Evolutionary conservation across 371 early-diverging fungal species (phyloP).

Genomic region (Massospora cicadina): DNA sequence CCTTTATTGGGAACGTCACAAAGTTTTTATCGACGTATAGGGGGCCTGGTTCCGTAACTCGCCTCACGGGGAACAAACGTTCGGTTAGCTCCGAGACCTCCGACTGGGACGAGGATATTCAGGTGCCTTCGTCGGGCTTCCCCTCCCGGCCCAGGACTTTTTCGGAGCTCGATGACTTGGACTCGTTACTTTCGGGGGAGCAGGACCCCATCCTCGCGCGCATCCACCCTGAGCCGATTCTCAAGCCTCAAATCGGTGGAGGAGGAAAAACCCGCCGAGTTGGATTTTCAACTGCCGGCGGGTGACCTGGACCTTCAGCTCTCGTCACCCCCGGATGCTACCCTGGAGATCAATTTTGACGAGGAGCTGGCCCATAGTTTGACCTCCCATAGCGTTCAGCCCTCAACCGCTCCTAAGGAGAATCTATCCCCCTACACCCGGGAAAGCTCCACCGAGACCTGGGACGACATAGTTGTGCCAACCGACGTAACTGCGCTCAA

Average conservation of each 20-base stretch:
- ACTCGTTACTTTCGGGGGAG: conserved; percentile 5
- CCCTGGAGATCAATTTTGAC: conserved; percentile 6
- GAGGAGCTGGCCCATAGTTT: background rate
- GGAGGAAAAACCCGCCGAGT: conserved; percentile 1
- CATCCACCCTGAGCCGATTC: conserved; percentile 4
- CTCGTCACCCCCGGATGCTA: background rate
- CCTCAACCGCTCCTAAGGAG: background rate
- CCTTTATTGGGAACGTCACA: background rate
- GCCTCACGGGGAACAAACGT: background rate
- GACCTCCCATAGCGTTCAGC: background rate
- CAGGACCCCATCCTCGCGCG: conserved; percentile 5
- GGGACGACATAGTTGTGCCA: conserved; percentile 5
- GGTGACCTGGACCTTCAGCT: conserved; percentile 6
- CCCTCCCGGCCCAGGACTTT: conserved; percentile 2
- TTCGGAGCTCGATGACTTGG: conserved; percentile 4
- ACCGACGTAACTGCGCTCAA: background rate
- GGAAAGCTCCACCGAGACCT: conserved; percentile 6
- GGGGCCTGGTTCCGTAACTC: conserved; percentile 9
- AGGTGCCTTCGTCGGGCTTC: background rate
- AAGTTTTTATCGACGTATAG: conserved; percentile 6
- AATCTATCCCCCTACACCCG: conserved; percentile 1
- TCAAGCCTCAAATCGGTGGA: conserved; percentile 9
- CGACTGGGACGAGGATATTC: conserved; percentile 11
- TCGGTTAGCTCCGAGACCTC: background rate
- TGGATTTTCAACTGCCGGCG: conserved; percentile 4